Evolutionary conservation across 2,329 filamentous ascomycete genomes (phyloP), one percentile per base, ranked within the genome.

Genomic region (Aspergillus awamori): DNA sequence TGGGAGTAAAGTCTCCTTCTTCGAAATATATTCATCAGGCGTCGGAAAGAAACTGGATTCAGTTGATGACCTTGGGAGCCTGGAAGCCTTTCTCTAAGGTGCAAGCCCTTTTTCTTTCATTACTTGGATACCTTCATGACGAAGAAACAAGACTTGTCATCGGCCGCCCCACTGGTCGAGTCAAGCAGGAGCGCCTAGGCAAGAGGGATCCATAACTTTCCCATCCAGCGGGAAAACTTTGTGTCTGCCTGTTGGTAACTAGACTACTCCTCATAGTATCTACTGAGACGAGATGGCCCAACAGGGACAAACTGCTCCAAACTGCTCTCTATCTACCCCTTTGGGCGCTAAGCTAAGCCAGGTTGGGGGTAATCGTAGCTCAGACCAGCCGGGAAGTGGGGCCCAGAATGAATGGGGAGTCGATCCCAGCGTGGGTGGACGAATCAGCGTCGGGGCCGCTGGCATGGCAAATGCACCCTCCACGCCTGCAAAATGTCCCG

Each of bases 341-440:
- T 49, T 49, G 45, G 45, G 45, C 15, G 22, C 5, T 26, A 8
- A 22, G 45, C 45, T 49, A 49, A 36, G 24, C 45, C 45, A 8
- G 24, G 22, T 26, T 36, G 33, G 22, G 45, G 22, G 24, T 7
- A 30, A 30, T 30, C n/a, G 26, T 51, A 51, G 63, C 58, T 63
- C 63, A 55, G 63, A 51, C 58, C 56, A 63, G 24, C 61, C 63
- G 63, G 63, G 56, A 63, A 63, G 63, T 65, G 63, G 63, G 63
- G 55, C 61, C 60, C 61, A 65, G 38, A 53, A 63, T 58, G 39
- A 36, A 61, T 47, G 54, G 51, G 49, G 38, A 48, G 60, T 30
- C 60, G 60, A 63, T 64, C 60, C 53, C 59, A 56, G 41, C 10
- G n/a, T 33, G 11, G 26, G 10, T 45, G 38, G 24, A 17, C 63